Conservation (phyloP, 2,329 filamentous ascomycete genomes). For the Polychaeton citri region DNA sequence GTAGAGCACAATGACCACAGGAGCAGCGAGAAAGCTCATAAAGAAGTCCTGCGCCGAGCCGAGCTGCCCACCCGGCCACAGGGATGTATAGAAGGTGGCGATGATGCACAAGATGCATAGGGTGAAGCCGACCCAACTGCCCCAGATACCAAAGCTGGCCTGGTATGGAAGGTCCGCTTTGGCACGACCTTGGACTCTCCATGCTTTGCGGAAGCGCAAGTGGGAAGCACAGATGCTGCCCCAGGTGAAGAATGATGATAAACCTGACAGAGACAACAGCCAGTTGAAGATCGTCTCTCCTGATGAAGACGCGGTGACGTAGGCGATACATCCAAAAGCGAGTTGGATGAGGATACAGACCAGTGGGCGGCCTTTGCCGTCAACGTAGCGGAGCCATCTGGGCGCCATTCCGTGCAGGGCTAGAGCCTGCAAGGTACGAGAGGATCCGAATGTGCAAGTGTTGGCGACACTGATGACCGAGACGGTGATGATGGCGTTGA, state of each 20-base stretch:
- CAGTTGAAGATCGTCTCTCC: conserved; percentile 58
- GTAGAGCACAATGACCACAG: conserved; percentile 16
- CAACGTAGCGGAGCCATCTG: conserved; percentile 63
- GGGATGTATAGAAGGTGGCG: conserved; percentile 28
- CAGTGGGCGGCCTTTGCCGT: conserved; percentile 69
- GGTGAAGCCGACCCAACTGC: conserved; percentile 26
- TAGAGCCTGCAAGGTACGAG: conserved; percentile 41
- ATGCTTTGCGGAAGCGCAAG: conserved; percentile 74
- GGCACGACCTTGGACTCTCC: conserved; percentile 27
- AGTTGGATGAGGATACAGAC: conserved; percentile 56
- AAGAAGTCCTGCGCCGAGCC: conserved; percentile 14
- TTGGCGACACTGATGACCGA: conserved; percentile 44
- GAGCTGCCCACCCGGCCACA: conserved; percentile 10
- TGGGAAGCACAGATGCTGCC: conserved; percentile 73
- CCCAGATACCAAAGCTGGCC: conserved; percentile 26
- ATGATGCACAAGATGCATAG: conserved; percentile 27
- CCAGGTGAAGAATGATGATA: conserved; percentile 67
- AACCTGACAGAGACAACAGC: conserved; percentile 60
- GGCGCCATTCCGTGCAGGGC: conserved; percentile 49
- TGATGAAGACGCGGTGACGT: conserved; percentile 48
- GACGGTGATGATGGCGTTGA: conserved; percentile 78
- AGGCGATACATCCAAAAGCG: conserved; percentile 58
- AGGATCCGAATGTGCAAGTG: conserved; percentile 43
- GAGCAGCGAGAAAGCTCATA: conserved; percentile 16
- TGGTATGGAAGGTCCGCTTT: conserved; percentile 32